Evolutionary conservation across 441 rosid genomes (phyloP), one percentile per base, ranked within the genome.

Genomic region (Erodium trifolium): DNA sequence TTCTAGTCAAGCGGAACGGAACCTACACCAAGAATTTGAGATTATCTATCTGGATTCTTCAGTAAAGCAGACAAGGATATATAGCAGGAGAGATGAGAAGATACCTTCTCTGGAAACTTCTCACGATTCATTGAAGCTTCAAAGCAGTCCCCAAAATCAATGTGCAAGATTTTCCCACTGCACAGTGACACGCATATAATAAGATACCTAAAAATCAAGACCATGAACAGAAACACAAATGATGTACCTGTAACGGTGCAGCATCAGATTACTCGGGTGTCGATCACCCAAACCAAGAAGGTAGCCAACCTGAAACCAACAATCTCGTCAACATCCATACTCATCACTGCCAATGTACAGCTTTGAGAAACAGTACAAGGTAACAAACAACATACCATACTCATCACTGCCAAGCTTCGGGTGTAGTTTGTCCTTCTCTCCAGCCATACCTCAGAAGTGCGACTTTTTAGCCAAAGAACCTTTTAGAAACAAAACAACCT

Each of bases 391-490:
- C 86, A 71, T 88, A 94, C 98, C 99, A 92, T 95, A 83, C 99
- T 95, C 98, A 92, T 92, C 75, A 95, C 97, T 12, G 98, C 99
- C 80, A 91, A 87, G 76, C 99, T 95, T 85, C 99, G 83, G 19
- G 96, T 95, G 71, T 92, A 95, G 80, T 92, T 95, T 68, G 99
- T 90, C 82, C 98, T 86, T 80, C 98, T 90, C 79, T 95, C 99
- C 47, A 95, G 87, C 99, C 99, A 95, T 37, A 89, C 90, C 83
- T 92, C 99, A 71, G 99, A 92, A 43, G 97, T 90, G 68, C 96
- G 95, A 82, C 99, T 95, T 83, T 95, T 95, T 74, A 95, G 82
- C 98, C 99, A 95, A 72, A 95, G 98, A 78, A 95, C 98, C 99
- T 95, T 80, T 60, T 69, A 77, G 75, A 74, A 77, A 67, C 67